These are phyloP conservation scores for Phytophthora tubulina DNA, from an alignment of 352 stramenopile species.

Conservation along the genomic window DNA sequence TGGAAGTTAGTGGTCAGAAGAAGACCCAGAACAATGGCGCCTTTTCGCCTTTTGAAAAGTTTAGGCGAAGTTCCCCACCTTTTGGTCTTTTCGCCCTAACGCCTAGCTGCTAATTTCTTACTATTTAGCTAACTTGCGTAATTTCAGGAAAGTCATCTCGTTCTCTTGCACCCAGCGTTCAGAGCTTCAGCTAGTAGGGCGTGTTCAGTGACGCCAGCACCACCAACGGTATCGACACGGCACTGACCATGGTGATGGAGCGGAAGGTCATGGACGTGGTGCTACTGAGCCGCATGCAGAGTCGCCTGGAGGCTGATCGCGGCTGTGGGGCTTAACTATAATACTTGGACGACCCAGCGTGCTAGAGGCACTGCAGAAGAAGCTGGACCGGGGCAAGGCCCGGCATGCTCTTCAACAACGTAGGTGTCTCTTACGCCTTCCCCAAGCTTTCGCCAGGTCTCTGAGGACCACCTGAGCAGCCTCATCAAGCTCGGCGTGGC, in stretches of 20 bases:
- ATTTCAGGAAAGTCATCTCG: no score
- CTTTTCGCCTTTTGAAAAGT: no score
- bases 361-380: slow-evolving; percentile 58
- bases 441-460: slow-evolving; percentile 97
- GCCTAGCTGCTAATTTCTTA: no score
- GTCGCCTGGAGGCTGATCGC: slow-evolving; percentile 93
- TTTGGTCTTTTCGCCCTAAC: no score
- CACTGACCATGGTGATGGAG: slow-evolving; percentile 94
- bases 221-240: slow-evolving; percentile 94
- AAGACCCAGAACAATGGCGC: no score
- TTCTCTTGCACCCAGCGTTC: no score
- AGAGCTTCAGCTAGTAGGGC: slow-evolving; percentile 97
- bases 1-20: no score
- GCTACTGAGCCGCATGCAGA: slow-evolving; percentile 97
- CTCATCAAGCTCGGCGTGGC: slow-evolving; percentile 93
- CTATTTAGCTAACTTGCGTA: no score
- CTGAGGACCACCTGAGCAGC: slow-evolving; percentile 92
- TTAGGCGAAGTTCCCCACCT: no score
- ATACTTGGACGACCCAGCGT: slow-evolving; percentile 86
- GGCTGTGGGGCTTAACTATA: slow-evolving; percentile 96
- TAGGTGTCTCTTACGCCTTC: slow-evolving; percentile 99
- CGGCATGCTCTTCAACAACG: slow-evolving; percentile 99
- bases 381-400: slow-evolving; percentile 86
- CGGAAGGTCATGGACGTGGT: slow-evolving; percentile 98
- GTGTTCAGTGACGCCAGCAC: slow-evolving; percentile 98